Evolutionary conservation across 2,329 filamentous ascomycete genomes (phyloP), one percentile per base, ranked within the genome.

Genomic region (Pezicula neosporulosa): DNA sequence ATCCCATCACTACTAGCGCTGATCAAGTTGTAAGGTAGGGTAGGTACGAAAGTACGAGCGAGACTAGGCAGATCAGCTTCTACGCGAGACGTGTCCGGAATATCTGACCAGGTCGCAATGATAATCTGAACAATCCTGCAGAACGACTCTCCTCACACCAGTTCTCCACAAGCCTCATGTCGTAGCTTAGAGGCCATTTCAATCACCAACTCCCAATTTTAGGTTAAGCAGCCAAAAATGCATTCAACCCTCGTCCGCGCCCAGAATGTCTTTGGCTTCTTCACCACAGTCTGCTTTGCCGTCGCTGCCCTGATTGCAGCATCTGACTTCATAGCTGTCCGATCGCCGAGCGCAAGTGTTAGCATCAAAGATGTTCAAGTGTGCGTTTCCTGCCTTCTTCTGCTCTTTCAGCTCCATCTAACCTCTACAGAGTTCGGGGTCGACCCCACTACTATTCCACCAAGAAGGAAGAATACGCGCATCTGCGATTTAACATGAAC

Each of bases 251-350:
- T 96, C 45, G 90, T 89, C 56, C 89, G 94, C 61, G 71, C 87
- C 60, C 94, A 99, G 72, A 93, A 90, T 74, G 86, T 91, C 69
- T 99, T 99, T 70, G 91, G 94, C 71, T 97, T 96, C 83, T 97
- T 97, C 78, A 97, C 94, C 16, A 95, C 91, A 24, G 91, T 97
- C 57, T 87, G 88, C 51, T 94, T 96, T 66, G 82, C 82, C 52
- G 81, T 97, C 49, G 92, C 85, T 48, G 82, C 80, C 49, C 74
- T 95, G 52, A 89, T 97, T 62, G 92, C 93, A 44, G 75, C 87
- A 47, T 92, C 90, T 37, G 90, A 92, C 63, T 70, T 96, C 62
- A 72, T 86, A 63, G 76, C 77, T 53, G 82, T 86, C 4, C 86
- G 90, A 58, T 79, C 80, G 6, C 90, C 90, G 0, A 81, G 72